Evolutionary conservation across 1,139 yeast species (phyloP).

Genomic region (Kodamaea suecica): DNA sequence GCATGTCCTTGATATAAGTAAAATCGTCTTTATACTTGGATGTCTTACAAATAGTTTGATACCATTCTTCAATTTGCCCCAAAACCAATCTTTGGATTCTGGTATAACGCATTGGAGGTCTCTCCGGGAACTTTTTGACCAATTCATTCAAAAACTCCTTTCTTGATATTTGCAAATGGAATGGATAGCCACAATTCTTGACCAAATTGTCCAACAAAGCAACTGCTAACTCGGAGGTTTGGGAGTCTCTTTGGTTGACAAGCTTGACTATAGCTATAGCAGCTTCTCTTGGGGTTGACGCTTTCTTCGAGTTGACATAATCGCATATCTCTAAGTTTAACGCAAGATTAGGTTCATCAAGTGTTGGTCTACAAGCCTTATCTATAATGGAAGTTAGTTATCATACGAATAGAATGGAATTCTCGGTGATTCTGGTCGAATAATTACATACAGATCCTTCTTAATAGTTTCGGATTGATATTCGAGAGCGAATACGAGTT

Average conservation of each 20-base stretch:
- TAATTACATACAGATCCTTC: slow-evolving; percentile 58
- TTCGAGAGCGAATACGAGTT: slow-evolving; percentile 44
- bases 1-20: slow-evolving; percentile 94
- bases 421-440: too few species aligned
- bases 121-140: slow-evolving; percentile 90
- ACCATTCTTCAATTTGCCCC: slow-evolving; percentile 96
- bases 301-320: slow-evolving; percentile 88
- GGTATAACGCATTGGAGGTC: slow-evolving; percentile 85
- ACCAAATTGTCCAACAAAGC: slow-evolving; percentile 80
- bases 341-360: slow-evolving; percentile 84
- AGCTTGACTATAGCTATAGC: slow-evolving; percentile 85
- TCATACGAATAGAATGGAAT: too few species aligned
- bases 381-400: slow-evolving; percentile 36
- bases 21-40: slow-evolving; percentile 88
- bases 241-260: slow-evolving; percentile 80
- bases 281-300: slow-evolving; percentile 88
- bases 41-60: slow-evolving; percentile 89
- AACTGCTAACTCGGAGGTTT: slow-evolving; percentile 61
- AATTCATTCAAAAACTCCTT: slow-evolving; percentile 92
- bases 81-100: slow-evolving; percentile 80
- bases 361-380: slow-evolving; percentile 84
- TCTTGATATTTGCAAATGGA: slow-evolving; percentile 90
- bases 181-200: slow-evolving; percentile 96
- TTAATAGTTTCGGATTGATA: slow-evolving; percentile 56
- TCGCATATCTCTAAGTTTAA: slow-evolving; percentile 92